Conservation (phyloP, 2,329 filamentous ascomycete genomes). For the Fusarium praegraminearum region DNA sequence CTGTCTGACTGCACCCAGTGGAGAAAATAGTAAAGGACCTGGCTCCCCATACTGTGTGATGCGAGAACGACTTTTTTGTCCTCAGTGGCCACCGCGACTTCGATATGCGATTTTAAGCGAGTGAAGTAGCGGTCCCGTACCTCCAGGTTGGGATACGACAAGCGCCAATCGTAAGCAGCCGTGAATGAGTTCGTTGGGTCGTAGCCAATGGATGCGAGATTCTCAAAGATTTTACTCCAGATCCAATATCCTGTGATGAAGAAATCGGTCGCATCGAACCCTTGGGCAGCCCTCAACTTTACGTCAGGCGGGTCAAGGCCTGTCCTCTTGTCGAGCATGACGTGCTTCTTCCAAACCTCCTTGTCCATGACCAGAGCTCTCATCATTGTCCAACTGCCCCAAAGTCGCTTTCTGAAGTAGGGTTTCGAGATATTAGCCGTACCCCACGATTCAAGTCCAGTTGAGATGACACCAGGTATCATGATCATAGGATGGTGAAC, state of each 20-base stretch:
- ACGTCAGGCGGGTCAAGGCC: conserved; percentile 91
- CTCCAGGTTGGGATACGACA: conserved; percentile 92
- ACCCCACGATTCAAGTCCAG: conserved; percentile 95
- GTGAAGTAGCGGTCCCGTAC: conserved; percentile 94
- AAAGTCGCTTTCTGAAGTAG: conserved; percentile 94
- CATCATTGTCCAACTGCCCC: conserved; percentile 99
- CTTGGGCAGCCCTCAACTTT: conserved; percentile 92
- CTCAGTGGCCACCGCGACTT: conserved; percentile 79
- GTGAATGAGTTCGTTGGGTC: conserved; percentile 83
- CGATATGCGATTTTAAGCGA: conserved; percentile 88
- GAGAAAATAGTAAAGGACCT: conserved; percentile 88
- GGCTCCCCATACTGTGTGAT: conserved; percentile 97
- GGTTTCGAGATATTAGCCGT: conserved; percentile 85
- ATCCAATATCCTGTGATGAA: conserved; percentile 96
- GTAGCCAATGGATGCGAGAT: conserved; percentile 94
- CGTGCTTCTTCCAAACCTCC: conserved; percentile 92
- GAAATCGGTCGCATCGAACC: conserved; percentile 98
- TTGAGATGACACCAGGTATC: conserved; percentile 98
- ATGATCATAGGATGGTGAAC: conserved; percentile 93
- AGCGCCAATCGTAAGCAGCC: conserved; percentile 87
- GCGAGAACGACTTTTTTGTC: conserved; percentile 85
- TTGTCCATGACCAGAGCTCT: conserved; percentile 92
- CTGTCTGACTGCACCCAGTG: conserved; percentile 82
- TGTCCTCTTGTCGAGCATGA: conserved; percentile 94
- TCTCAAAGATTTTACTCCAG: conserved; percentile 98